Percentiles rank a stretch among this genome's conserved stretches.
These are phyloP conservation scores for Drechslera avenae DNA, from an alignment of 2,329 filamentous ascomycete species.

Conservation along the genomic window DNA sequence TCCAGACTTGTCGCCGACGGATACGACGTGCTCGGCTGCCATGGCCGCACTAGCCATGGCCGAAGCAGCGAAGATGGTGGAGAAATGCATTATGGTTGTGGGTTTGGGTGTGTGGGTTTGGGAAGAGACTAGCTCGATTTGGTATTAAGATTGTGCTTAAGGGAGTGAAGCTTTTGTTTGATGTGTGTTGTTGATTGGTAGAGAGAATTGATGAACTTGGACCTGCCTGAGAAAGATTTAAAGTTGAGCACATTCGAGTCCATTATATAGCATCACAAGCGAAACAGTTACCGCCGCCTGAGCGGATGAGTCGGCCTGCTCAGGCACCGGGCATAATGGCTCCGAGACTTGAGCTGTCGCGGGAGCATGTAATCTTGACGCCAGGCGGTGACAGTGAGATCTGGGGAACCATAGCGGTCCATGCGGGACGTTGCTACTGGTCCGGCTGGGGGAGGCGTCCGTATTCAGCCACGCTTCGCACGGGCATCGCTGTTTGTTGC, in stretches of 20 bases:
- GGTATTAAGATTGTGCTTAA: constrained; percentile 18
- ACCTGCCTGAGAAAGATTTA: constrained; percentile 42
- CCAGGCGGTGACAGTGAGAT: constrained; percentile 19
- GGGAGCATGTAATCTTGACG: constrained; percentile 34
- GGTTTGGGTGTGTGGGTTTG: constrained; percentile 8
- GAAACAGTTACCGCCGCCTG: constrained; percentile 33
- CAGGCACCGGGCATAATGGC: constrained; percentile 37
- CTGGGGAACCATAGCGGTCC: constrained; percentile 20
- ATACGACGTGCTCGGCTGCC: constrained; percentile 41
- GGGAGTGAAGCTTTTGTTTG: constrained; percentile 28
- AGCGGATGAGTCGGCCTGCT: constrained; percentile 31
- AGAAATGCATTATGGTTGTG: constrained; percentile 49
- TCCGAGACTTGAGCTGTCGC: constrained; percentile 45
- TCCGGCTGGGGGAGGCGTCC: constrained; percentile 23
- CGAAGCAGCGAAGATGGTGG: constrained; percentile 40
- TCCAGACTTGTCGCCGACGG: constrained; percentile 36
- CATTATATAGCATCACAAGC: constrained; percentile 40
- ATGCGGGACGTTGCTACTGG: constrained; percentile 34
- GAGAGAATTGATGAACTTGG: constrained; percentile 41
- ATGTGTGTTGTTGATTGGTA: constrained; percentile 38
- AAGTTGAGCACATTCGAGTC: constrained; percentile 41
- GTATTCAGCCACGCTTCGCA: constrained; percentile 34
- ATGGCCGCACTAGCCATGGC: constrained; percentile 38
- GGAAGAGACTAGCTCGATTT: constrained; percentile 44
- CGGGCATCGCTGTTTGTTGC: constrained; percentile 20